Conservation (phyloP, 306 rosid genomes). For the Lathyrus aphaca region DNA sequence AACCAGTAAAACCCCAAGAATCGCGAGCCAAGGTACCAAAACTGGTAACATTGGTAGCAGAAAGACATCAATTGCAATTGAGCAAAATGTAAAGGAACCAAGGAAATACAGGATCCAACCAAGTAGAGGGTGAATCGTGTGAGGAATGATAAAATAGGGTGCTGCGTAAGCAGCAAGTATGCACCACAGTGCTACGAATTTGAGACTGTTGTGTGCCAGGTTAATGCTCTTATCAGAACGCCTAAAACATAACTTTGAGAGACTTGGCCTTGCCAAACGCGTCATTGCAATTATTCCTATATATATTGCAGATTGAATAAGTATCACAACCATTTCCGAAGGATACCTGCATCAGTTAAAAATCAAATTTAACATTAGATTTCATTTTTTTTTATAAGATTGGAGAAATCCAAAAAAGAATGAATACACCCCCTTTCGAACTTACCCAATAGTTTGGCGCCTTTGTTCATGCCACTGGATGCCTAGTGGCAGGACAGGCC, state of each 20-base stretch:
- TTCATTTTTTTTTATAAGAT: neutral
- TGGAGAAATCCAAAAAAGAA: neutral
- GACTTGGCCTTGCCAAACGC: constrained; percentile 70
- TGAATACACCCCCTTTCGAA: neutral
- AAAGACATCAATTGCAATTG: constrained; percentile 53
- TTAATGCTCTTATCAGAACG: constrained; percentile 62
- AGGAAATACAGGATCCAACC: constrained; percentile 81
- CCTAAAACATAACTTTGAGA: constrained; percentile 70
- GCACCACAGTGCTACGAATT: constrained; percentile 64
- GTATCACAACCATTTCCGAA: constrained; percentile 61
- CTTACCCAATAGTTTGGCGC: constrained; percentile 75
- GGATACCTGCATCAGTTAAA: constrained; percentile 56
- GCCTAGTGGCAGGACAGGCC: constrained; percentile 97
- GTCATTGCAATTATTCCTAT: constrained; percentile 65
- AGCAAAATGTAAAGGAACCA: constrained; percentile 62
- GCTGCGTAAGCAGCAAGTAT: constrained; percentile 67
- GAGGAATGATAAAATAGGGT: constrained; percentile 74
- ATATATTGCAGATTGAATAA: constrained; percentile 60
- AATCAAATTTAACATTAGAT: constrained; percentile 1
- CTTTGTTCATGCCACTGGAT: constrained; percentile 83
- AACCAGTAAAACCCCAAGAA: constrained; percentile 60
- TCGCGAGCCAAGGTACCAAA: constrained; percentile 59
- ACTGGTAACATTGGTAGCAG: constrained; percentile 71
- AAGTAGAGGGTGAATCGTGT: constrained; percentile 73
- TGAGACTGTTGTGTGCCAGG: constrained; percentile 55